These are phyloP conservation scores for Arthrobotrys sinensis DNA, from an alignment of 2,329 filamentous ascomycete species.

Conservation along the genomic window DNA sequence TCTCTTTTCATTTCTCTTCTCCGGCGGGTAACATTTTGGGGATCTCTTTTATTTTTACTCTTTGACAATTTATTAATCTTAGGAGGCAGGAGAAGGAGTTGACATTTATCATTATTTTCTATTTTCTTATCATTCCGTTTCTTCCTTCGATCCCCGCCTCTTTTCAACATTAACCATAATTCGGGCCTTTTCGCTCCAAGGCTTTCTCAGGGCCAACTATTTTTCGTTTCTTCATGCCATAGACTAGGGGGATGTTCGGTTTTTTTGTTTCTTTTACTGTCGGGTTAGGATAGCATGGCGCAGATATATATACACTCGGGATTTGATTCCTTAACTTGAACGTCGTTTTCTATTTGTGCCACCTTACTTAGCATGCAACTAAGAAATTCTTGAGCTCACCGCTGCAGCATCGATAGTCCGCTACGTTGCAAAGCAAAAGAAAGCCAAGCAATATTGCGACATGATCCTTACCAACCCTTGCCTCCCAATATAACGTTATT, in stretches of 20 bases:
- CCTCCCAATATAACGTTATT: conserved; percentile 26
- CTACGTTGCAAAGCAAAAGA: too few species aligned
- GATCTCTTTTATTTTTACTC: neutral
- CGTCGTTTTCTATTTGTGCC: conserved; percentile 11
- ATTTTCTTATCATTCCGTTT: conserved; percentile 14
- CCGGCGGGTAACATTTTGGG: conserved; percentile 12
- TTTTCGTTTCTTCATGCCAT: conserved; percentile 23
- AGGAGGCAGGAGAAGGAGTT: conserved; percentile 13
- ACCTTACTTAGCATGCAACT: neutral
- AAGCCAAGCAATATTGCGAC: conserved; percentile 15
- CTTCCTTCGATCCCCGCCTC: neutral
- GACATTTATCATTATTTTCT: conserved; percentile 13
- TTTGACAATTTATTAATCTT: conserved; percentile 18
- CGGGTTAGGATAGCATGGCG: conserved; percentile 30
- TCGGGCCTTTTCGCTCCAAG: neutral
- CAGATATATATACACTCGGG: conserved; percentile 39
- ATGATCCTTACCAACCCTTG: conserved; percentile 3
- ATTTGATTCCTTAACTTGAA: conserved; percentile 38
- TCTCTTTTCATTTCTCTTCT: neutral
- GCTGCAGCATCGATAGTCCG: too few species aligned
- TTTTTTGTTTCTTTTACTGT: conserved; percentile 25
- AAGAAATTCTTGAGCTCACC: neutral
- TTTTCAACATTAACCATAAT: conserved; percentile 9
- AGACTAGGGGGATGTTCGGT: conserved; percentile 35
- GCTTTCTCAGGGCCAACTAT: neutral